Base-by-base conservation (phyloP, 2,329 filamentous ascomycete genomes). In the Aureobasidium melanogenum region DNA sequence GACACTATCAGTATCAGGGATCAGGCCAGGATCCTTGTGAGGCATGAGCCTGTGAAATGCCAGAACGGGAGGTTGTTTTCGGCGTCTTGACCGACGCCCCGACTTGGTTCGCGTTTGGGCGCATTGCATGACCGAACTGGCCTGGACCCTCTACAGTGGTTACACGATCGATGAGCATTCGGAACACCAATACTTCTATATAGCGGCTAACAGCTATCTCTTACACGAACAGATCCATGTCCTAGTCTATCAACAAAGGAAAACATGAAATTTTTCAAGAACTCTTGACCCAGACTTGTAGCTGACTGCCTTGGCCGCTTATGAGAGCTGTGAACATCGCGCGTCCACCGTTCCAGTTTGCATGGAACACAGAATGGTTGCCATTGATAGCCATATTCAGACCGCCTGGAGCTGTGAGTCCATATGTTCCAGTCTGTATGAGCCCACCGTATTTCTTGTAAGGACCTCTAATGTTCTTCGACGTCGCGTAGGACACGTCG, bases 321-420 rank as follows among this genome's bases (percentile, higher is more conserved):
- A 62, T 58, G 4, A 58, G n/a, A 10, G 61, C 66, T 10, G 65
- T 66, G 32, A 56, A 67, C 52, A 66, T 58, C 0, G 66, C 66
- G 9, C 66, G 62, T 5, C 66, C 66, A n/a, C 48, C 55, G 0
- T 56, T 62, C 32, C 61, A 62, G 28, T 66, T 57, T 60, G 67
- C 70, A 64, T 72, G 70, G 63, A 69, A 72, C n/a, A 72, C 63
- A 1, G 68, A 66, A 46, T 68, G 66, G 32, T 69, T 59, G 0
- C 70, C 71, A 64, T 72, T 69, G 26, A 68, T 64, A 8, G 67
- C 68, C 22, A 72, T 60, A 63, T 71, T 69, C 30, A 70, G 54
- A 3, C 69, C 69, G 17, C 70, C 71, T 1, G 70, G 69, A 19
- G 69, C 68, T 14, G 17, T 43, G 63, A 72, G 64, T 0, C 66